Percentiles rank a stretch among this genome's conserved stretches.
Conservation (phyloP, 768 basidiomycete genomes). For the Suillus discolor region DNA sequence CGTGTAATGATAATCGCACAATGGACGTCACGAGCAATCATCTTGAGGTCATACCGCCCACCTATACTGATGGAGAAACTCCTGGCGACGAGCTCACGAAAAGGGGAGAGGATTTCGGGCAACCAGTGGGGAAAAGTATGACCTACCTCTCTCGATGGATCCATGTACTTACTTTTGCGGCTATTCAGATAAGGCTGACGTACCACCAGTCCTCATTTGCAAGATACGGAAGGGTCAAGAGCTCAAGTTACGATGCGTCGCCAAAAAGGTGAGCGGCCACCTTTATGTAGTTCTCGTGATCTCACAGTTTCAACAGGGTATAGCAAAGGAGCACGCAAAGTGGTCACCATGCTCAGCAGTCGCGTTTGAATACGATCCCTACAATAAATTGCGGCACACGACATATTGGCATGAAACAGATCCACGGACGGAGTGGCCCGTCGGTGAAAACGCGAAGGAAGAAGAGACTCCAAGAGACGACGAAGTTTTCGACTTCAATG, state of each 20-base stretch:
- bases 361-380: conserved; percentile 95
- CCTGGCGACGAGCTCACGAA: conserved; percentile 75
- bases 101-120: conserved; percentile 73
- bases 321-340: conserved; percentile 98
- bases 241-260: conserved; percentile 80
- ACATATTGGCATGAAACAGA: conserved; percentile 92
- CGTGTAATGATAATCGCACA: conserved; percentile 70
- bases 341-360: conserved; percentile 98
- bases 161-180: conserved; percentile 12
- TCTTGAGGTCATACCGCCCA: conserved; percentile 61
- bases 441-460: conserved; percentile 82
- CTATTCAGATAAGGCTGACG: conserved; percentile 55
- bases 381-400: conserved; percentile 96
- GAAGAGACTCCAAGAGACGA: conserved; percentile 82
- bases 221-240: conserved; percentile 96
- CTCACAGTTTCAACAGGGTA: conserved; percentile 59
- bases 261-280: conserved; percentile 76
- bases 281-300: conserved; percentile 4
- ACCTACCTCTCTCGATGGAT: conserved; percentile 14
- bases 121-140: conserved; percentile 83
- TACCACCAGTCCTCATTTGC: conserved; percentile 78
- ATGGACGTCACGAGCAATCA: conserved; percentile 88
- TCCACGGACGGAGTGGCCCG: conserved; percentile 85
- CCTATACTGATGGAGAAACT: conserved; percentile 40
- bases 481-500: conserved; percentile 84